Base-by-base conservation (phyloP, 176 grass and related monocot genomes). In the Puya raimondii region DNA sequence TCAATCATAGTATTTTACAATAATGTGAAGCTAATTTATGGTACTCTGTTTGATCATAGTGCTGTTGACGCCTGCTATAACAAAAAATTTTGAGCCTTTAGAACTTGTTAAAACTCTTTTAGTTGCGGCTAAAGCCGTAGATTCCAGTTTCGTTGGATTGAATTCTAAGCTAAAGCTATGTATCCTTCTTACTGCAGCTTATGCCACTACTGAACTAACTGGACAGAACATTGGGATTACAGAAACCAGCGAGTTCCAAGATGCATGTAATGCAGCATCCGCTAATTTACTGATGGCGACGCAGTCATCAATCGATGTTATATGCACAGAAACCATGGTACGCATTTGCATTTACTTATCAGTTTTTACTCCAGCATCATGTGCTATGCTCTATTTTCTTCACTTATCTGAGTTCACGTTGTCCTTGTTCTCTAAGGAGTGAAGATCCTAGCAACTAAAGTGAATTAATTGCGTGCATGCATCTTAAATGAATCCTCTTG, bases 321-420 rank as follows among this genome's bases (percentile, higher is more conserved):
- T 61, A 78, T 80, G 80, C 20, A 85, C 81, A 78, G 85, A 80
- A 67, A 88, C 50, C 74, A 70, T 51, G 42, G 74, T 87, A 78
- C 48, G 12, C 47, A 68, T 64, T 56, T 5, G 11, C 51, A 74
- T 58, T 63, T 69, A 61, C 21, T 2, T 22, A 20, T 21, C n/a
- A 61, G 21, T 16, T 61, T 74, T 23, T 64, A 72, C 10, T 63
- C 15, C 59, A 75, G 9, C 8, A 27, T 13, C 18, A 53, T 17
- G 8, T n/a, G 27, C 13, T 65, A 29, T 65, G 50, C 4, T 22
- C 10, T 29, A 52, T 26, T 4, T 53, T 27, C 20, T 65, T 47
- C 11, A 5, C 12, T 26, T 65, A 12, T 51, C 16, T 17, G 47
- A 23, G 48, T 52, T 61, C 56, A 61, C 17, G 10, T 61, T 61